A percentile compares a stretch with the other conserved stretches of the same genome.
Evolutionary conservation across 129 eudicot genomes (phyloP).

Genomic region (Pittosporum tobira): DNA sequence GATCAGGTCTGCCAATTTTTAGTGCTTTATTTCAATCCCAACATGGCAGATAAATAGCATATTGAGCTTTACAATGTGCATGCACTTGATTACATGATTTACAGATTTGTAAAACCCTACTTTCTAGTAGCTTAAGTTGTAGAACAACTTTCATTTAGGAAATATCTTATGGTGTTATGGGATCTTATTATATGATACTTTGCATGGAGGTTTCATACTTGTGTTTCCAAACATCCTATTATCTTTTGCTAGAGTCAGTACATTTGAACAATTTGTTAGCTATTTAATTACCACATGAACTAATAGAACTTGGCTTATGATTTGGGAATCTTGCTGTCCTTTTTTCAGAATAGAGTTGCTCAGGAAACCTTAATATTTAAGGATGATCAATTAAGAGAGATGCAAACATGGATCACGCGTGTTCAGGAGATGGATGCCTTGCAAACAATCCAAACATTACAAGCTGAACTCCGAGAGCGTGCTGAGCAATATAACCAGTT

Average conservation of each 20-base stretch:
- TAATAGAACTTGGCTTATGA: too few species aligned
- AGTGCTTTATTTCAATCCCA: background rate
- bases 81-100: background rate
- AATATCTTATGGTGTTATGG: too few species aligned
- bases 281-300: too few species aligned
- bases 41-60: background rate
- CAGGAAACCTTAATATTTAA: slow-evolving; percentile 68
- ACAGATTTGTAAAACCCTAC: background rate
- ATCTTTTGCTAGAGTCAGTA: too few species aligned
- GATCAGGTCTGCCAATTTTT: slow-evolving; percentile 52
- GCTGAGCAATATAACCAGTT: slow-evolving; percentile 82
- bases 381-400: slow-evolving; percentile 82
- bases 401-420: slow-evolving; percentile 83
- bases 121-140: background rate
- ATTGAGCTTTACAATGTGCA: background rate
- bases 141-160: background rate
- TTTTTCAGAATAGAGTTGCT: slow-evolving; percentile 87
- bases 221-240: too few species aligned
- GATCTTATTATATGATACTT: too few species aligned
- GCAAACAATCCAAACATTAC: slow-evolving; percentile 60
- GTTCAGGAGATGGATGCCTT: slow-evolving; percentile 83
- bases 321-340: background rate
- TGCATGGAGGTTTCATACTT: too few species aligned
- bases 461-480: slow-evolving; percentile 83
- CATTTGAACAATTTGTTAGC: too few species aligned